phyloP scores from a whole-genome alignment of 2,329 filamentous ascomycete species.

The Knufia petricola region DNA sequence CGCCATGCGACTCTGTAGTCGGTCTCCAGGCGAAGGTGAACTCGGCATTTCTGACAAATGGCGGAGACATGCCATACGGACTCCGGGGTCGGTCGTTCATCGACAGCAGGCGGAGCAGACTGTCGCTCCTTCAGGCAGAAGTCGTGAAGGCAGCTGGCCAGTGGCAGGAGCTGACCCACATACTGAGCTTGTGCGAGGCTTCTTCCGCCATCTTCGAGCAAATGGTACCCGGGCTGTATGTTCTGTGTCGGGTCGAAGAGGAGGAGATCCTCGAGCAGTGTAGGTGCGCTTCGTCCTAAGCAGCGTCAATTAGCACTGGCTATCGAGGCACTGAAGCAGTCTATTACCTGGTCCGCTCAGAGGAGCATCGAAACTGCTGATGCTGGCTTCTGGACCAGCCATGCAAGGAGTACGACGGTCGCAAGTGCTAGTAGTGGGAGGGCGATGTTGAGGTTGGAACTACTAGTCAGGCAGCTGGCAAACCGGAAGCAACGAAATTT shows the following conservation, averaged over 20 bases:
- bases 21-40: constrained; percentile 51
- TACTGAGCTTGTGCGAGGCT: constrained; percentile 34
- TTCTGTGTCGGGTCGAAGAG: constrained; percentile 44
- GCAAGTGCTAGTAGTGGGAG: not conserved
- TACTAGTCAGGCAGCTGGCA: no score
- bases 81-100: constrained; percentile 31
- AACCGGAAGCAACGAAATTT: not conserved
- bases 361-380: constrained; percentile 21
- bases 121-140: constrained; percentile 50
- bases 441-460: not conserved
- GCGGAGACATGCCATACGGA: constrained; percentile 49
- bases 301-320: constrained; percentile 2
- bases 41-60: constrained; percentile 52
- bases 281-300: constrained; percentile 31
- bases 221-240: constrained; percentile 35
- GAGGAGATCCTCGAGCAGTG: constrained; percentile 43
- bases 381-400: constrained; percentile 21
- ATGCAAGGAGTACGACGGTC: constrained; percentile 15
- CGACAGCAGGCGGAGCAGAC: constrained; percentile 38
- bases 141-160: constrained; percentile 46
- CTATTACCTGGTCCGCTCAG: constrained; percentile 19
- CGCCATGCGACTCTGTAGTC: constrained; percentile 38
- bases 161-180: constrained; percentile 23
- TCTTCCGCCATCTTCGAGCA: constrained; percentile 50
- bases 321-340: not conserved